These are phyloP conservation scores for Globisporangium spiculum DNA, from an alignment of 352 stramenopile genomes.

Conservation along the genomic window DNA sequence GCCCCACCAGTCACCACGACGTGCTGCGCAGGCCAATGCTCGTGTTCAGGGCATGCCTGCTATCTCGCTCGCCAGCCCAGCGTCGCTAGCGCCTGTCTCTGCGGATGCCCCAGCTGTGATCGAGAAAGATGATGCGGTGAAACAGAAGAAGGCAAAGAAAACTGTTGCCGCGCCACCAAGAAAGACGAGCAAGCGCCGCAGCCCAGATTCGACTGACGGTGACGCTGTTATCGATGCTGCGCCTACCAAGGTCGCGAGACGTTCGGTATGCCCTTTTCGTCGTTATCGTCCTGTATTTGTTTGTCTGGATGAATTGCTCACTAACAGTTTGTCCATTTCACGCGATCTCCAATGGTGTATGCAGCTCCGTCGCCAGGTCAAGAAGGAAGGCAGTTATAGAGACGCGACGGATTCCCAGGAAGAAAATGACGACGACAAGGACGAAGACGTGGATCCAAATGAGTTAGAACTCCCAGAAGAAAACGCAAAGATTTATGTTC, in stretches of 20 bases:
- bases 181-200: constrained; percentile 34
- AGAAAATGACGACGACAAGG: constrained; percentile 34
- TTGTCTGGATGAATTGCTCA: neutral
- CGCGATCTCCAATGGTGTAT: neutral
- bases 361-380: constrained; percentile 44
- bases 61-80: constrained; percentile 4
- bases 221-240: constrained; percentile 14
- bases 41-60: constrained; percentile 9
- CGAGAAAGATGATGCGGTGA: constrained; percentile 21
- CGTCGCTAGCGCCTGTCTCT: constrained; percentile 31
- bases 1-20: constrained; percentile 67
- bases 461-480: constrained; percentile 48
- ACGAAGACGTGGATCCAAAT: constrained; percentile 40
- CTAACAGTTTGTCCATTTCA: neutral
- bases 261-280: constrained; percentile 22
- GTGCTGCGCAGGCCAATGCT: constrained; percentile 30
- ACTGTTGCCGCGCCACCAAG: constrained; percentile 5
- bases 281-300: neutral
- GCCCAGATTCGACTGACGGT: constrained; percentile 11
- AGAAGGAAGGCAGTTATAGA: constrained; percentile 43
- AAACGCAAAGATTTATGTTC: constrained; percentile 49
- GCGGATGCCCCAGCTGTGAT: constrained; percentile 20
- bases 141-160: constrained; percentile 24
- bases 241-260: constrained; percentile 10
- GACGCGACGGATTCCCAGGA: constrained; percentile 30